Evolutionary conservation across 352 stramenopile genomes (phyloP).

Genomic region (Globisporangium splendens): DNA sequence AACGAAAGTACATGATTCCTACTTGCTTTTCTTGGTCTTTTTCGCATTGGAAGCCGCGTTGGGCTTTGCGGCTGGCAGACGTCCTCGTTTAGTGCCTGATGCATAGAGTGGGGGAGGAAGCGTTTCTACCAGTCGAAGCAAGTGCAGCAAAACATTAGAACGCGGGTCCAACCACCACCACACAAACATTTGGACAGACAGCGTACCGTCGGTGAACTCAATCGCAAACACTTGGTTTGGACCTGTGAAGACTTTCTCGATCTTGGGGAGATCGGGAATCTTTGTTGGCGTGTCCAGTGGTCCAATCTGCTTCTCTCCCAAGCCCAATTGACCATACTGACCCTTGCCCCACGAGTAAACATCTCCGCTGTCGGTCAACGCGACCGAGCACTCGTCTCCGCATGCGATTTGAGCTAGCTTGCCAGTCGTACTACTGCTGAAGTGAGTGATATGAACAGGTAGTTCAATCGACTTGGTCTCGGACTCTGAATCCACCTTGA

Average conservation of each 20-base stretch:
- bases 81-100: conserved; percentile 22
- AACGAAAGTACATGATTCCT: neutral
- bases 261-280: conserved; percentile 41
- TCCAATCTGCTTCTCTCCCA: conserved; percentile 33
- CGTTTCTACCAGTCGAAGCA: conserved; percentile 26
- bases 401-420: conserved; percentile 44
- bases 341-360: conserved; percentile 76
- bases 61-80: conserved; percentile 5
- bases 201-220: conserved; percentile 70
- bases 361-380: conserved; percentile 38
- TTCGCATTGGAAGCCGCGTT: conserved; percentile 19
- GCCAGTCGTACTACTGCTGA: conserved; percentile 17
- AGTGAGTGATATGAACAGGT: conserved; percentile 26
- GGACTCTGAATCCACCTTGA: conserved; percentile 20
- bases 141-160: neutral
- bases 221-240: conserved; percentile 77
- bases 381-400: conserved; percentile 68
- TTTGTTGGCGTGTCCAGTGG: conserved; percentile 47
- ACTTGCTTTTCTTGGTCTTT: neutral
- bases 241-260: conserved; percentile 61
- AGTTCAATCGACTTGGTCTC: conserved; percentile 35
- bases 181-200: neutral
- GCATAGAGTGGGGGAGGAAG: conserved; percentile 34
- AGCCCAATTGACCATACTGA: conserved; percentile 65
- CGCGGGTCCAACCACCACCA: neutral